Base-by-base conservation (phyloP, 495 filamentous ascomycete species). In the Neurospora hispaniola region DNA sequence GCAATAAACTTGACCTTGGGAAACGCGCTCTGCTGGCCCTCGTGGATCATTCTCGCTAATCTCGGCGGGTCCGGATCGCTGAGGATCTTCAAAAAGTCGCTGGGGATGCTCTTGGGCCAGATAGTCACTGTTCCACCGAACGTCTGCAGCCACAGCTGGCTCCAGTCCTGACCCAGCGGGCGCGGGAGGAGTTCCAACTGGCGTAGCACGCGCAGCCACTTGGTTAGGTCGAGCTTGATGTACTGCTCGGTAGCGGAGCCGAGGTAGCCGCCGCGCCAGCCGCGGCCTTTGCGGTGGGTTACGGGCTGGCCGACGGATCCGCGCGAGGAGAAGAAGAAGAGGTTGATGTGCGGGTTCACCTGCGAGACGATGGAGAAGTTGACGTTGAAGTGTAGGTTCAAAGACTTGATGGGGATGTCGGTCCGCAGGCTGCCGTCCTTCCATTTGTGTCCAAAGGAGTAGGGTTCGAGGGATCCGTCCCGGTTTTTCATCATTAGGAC, bases 351-450 rank as follows among this genome's bases (percentile, higher is more conserved):
- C 2, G 96, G 96, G 79, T 99, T 99, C 41, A 98, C 95, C 82
- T 99, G 96, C 71, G 89, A 92, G 79, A 99, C 96, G 75, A 99
- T 94, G 72, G 92, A 92, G 81, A 98, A 99, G 75, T 94, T 97
- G 77, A 98, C 96, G 80, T 97, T 97, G 87, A 98, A 98, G 80
- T 97, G 93, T 1, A 96, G 85, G 77, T 98, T 98, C 54, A 99
- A 84, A 8, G 94, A 90, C 81, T 94, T 95, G 78, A 98, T 89
- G 0, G 96, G 96, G 71, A 99, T 97, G 79, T 99, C 96, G 2
- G 96, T 99, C 14, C 95, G 90, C 44, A 99, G 82, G 73, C 89
- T 92, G 70, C 96, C 96, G 78, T 99, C 96, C 81, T 98, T 98
- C 96, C 96, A 99, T 82, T 97, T 98, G 82, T 97, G 93, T 0